phyloP scores from a whole-genome alignment of 2,329 filamentous ascomycete genomes.

The Fusarium siculi region DNA sequence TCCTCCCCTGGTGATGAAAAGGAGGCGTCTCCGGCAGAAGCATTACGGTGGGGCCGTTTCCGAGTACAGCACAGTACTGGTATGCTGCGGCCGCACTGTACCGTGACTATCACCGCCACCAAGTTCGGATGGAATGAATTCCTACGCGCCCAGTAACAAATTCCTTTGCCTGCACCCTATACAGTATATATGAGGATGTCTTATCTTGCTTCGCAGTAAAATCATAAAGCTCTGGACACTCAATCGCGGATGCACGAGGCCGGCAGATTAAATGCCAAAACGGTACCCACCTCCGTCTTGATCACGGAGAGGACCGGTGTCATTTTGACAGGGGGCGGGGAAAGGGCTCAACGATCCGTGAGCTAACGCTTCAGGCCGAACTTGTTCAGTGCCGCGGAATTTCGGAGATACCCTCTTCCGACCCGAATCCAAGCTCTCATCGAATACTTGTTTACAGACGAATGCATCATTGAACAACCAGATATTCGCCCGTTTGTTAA shows the following conservation, averaged over 20 bases:
- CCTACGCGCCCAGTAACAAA: not conserved
- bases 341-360: conserved; percentile 14
- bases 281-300: conserved; percentile 35
- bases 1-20: conserved; percentile 16
- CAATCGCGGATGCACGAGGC: not conserved
- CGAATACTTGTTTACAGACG: not conserved
- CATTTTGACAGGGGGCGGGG: conserved; percentile 29
- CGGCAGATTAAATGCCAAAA: conserved; percentile 27
- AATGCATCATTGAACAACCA: not conserved
- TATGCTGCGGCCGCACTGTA: conserved; percentile 15
- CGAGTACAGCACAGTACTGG: conserved; percentile 19
- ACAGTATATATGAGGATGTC: not conserved
- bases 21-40: conserved; percentile 29
- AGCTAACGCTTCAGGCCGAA: conserved; percentile 12
- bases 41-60: conserved; percentile 35
- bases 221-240: too few species aligned
- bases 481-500: not conserved
- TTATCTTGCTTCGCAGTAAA: not conserved
- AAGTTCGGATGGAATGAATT: not conserved
- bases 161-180: not conserved
- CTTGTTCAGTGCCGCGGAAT: not conserved
- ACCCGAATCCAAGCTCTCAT: not conserved
- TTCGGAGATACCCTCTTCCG: conserved; percentile 3
- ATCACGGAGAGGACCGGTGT: conserved; percentile 31
- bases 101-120: not conserved